Conservation (phyloP, 1,284 basidiomycete species). For the Trichosporon coremiiforme region DNA sequence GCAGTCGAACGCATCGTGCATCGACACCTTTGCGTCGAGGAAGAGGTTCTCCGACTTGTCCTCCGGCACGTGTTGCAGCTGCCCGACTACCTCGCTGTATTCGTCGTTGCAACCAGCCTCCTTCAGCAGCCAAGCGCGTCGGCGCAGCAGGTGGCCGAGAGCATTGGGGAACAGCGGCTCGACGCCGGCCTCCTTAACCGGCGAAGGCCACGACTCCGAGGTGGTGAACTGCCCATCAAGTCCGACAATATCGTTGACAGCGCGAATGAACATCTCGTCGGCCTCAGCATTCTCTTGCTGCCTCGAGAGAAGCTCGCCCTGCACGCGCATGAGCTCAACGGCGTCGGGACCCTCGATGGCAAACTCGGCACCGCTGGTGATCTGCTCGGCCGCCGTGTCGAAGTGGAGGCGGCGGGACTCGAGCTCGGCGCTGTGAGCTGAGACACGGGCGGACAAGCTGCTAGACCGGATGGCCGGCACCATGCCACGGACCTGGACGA, state of each 20-base stretch:
- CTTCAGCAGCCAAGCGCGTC: conserved; percentile 75
- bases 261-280: conserved; percentile 55
- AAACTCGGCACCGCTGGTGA: conserved; percentile 61
- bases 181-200: conserved; percentile 16
- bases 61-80: conserved; percentile 49
- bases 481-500: conserved; percentile 69
- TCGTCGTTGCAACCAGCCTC: conserved; percentile 61
- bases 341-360: conserved; percentile 59
- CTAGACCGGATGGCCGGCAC: conserved; percentile 68
- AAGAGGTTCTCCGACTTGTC: conserved; percentile 69
- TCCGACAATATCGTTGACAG: conserved; percentile 41
- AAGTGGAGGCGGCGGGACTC: conserved; percentile 65
- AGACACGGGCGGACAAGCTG: conserved; percentile 65
- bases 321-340: conserved; percentile 66
- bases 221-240: conserved; percentile 45
- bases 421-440: conserved; percentile 68
- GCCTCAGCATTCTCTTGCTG: conserved; percentile 62
- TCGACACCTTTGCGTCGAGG: conserved; percentile 70
- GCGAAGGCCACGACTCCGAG: conserved; percentile 44
- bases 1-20: conserved; percentile 72
- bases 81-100: conserved; percentile 64
- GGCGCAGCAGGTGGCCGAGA: conserved; percentile 68
- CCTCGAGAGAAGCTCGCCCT: conserved; percentile 58
- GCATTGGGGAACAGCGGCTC: conserved; percentile 70
- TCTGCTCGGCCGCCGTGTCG: conserved; percentile 61